Conservation (phyloP, 202 grass and related monocot genomes). For the Eragrostis tef region DNA sequence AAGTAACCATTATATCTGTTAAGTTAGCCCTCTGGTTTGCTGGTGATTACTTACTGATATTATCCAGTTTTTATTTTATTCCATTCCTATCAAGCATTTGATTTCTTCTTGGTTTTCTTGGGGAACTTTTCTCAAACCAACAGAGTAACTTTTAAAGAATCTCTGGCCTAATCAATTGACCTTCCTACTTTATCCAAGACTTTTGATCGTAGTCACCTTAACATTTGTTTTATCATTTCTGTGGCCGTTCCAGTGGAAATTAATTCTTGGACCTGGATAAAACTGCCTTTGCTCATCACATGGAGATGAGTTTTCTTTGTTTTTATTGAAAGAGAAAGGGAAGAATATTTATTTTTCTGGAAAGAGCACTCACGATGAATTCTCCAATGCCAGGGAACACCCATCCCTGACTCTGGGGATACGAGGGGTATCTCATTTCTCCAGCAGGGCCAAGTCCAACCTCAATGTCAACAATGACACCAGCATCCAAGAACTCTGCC, state of each 20-base stretch:
- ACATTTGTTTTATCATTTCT: background rate
- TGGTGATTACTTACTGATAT: background rate
- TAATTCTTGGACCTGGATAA: background rate
- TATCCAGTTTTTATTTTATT: background rate
- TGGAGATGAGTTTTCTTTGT: background rate
- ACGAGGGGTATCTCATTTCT: slow-evolving; percentile 91
- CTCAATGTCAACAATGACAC: slow-evolving; percentile 82
- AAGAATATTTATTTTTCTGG: slow-evolving; percentile 6
- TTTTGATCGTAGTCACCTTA: slow-evolving; percentile 20
- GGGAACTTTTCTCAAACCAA: slow-evolving; percentile 29
- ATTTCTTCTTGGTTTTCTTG: background rate
- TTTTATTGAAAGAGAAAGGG: background rate
- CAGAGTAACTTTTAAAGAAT: slow-evolving; percentile 9
- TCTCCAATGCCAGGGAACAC: slow-evolving; percentile 85
- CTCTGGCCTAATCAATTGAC: background rate
- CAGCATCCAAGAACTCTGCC: slow-evolving; percentile 71
- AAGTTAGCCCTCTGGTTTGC: background rate
- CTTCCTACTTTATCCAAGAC: background rate
- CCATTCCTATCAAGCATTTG: slow-evolving; percentile 22
- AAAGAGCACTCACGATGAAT: slow-evolving; percentile 72
- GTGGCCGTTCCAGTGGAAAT: background rate
- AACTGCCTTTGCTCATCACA: slow-evolving; percentile 30
- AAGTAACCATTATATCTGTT: background rate
- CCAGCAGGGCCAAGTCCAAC: slow-evolving; percentile 87
- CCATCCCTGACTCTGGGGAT: slow-evolving; percentile 77